phyloP scores from a whole-genome alignment of 2,329 filamentous ascomycete species.

The Reticulascus tulasneorum region DNA sequence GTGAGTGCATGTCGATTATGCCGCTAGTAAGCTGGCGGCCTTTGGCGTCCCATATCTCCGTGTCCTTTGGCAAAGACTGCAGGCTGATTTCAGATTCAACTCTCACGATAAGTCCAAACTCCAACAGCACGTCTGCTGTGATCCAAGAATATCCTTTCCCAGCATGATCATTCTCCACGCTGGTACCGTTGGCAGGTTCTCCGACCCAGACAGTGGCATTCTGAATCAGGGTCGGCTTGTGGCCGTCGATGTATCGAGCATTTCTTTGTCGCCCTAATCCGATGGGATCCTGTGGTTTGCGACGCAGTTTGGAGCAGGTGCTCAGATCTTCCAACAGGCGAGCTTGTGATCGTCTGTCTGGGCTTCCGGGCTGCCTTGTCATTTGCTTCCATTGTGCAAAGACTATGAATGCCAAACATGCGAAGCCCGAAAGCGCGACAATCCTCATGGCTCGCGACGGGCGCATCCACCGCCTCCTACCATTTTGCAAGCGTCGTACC shows the following conservation, averaged over 20 bases:
- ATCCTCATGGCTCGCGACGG: conserved; percentile 16
- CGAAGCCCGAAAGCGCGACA: conserved; percentile 38
- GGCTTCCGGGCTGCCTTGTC: conserved; percentile 14
- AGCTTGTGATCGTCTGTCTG: conserved; percentile 47
- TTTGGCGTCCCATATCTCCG: conserved; percentile 51
- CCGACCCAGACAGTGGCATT: conserved; percentile 66
- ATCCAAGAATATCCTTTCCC: conserved; percentile 61
- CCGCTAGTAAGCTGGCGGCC: conserved; percentile 62
- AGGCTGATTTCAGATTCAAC: conserved; percentile 42
- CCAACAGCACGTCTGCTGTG: conserved; percentile 55
- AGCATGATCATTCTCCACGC: conserved; percentile 47
- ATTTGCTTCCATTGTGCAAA: conserved; percentile 46
- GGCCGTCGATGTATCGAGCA: conserved; percentile 55
- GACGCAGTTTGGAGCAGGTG: conserved; percentile 51
- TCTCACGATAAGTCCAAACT: conserved; percentile 56
- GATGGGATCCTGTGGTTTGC: conserved; percentile 51
- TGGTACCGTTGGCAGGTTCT: conserved; percentile 51
- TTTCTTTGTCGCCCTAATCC: conserved; percentile 55
- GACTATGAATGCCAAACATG: conserved; percentile 47
- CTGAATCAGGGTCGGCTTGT: conserved; percentile 57
- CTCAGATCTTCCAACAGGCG: conserved; percentile 51
- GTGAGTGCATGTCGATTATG: conserved; percentile 70
- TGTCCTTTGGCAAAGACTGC: conserved; percentile 40
- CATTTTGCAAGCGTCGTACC: conserved; percentile 4
- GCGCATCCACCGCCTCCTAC: conserved; percentile 5